Conservation (phyloP, 805 yeast species). For the Kuraishia capsulata region DNA sequence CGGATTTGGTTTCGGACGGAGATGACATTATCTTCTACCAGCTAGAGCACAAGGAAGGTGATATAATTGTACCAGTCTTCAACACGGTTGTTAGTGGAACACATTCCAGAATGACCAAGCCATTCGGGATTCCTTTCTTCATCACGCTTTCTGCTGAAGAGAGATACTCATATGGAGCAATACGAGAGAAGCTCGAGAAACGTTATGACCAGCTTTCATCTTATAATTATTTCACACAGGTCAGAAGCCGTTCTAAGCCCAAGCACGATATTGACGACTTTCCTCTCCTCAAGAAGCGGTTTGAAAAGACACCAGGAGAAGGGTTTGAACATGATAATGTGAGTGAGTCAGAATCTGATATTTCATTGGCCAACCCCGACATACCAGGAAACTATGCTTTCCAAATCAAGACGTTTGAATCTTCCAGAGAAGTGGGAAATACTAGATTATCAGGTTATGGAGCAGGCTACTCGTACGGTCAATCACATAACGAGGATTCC, state of each 20-base stretch:
- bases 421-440: conserved; percentile 14
- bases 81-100: conserved; percentile 30
- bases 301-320: conserved; percentile 4
- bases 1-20: conserved; percentile 51
- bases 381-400: conserved; percentile 41
- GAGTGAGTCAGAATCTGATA: conserved; percentile 34
- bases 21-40: conserved; percentile 63
- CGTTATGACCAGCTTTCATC: conserved; percentile 40
- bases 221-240: conserved; percentile 22
- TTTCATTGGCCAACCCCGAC: conserved; percentile 45
- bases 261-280: conserved; percentile 15
- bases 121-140: conserved; percentile 75
- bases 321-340: conserved; percentile 9
- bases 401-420: conserved; percentile 30
- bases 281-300: conserved; percentile 11
- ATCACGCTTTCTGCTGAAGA: conserved; percentile 48
- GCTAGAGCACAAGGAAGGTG: conserved; percentile 31
- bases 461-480: conserved; percentile 8
- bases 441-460: conserved; percentile 9
- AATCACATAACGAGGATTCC: background rate
- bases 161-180: conserved; percentile 42
- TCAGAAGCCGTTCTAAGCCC: conserved; percentile 9
- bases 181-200: conserved; percentile 48
- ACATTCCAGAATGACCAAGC: conserved; percentile 27
- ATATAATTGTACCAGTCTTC: conserved; percentile 53